Evolutionary conservation across 176 grass and related monocot species (phyloP), one percentile per base, ranked within the genome.

Genomic region (Urochloa ruziziensis): DNA sequence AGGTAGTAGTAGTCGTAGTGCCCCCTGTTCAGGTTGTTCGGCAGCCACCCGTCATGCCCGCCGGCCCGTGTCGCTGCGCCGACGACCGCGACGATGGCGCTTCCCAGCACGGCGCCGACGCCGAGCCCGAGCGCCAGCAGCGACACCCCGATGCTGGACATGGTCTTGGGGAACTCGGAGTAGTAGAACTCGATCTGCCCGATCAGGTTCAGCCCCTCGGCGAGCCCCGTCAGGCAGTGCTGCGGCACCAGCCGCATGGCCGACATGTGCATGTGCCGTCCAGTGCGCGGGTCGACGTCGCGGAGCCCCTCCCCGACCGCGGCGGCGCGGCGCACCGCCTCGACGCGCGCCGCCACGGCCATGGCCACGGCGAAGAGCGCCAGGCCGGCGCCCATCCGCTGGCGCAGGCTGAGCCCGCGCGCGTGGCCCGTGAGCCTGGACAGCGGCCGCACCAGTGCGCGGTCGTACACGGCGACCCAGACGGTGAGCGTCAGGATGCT

Each of bases 131-230:
- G 81, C n/a, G 82, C 65, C 15, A 92, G 54, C 81, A 95, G 83
- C 33, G 93, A 85, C 47, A 93, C 79, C 17, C 88, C 88, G 51
- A 95, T 78, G 88, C 93, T 95, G 49, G 81, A 81, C 93, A 95
- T 95, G 85, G 63, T 88, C 52, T 86, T 88, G 63, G 90, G 93
- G 47, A 95, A 83, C 85, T 95, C 93, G 21, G 87, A 79, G 73
- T 95, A 95, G 88, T 92, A 95, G 88, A 95, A 95, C 47, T 95
- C 90, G 30, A 95, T 83, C 85, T 95, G 93, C 11, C 88, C 88
- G 44, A 93, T 93, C 3, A 92, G 16, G 62, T 72, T 90, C 0
- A 95, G 69, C 17, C 62, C 93, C 74, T 95, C 93, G 28, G 93
- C 90, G 43, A 95, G 74, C 2, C 93, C 93, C 6, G 13, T 57